phyloP scores from a whole-genome alignment of 2,329 filamentous ascomycete genomes.

The Stemphylium vesicarium region DNA sequence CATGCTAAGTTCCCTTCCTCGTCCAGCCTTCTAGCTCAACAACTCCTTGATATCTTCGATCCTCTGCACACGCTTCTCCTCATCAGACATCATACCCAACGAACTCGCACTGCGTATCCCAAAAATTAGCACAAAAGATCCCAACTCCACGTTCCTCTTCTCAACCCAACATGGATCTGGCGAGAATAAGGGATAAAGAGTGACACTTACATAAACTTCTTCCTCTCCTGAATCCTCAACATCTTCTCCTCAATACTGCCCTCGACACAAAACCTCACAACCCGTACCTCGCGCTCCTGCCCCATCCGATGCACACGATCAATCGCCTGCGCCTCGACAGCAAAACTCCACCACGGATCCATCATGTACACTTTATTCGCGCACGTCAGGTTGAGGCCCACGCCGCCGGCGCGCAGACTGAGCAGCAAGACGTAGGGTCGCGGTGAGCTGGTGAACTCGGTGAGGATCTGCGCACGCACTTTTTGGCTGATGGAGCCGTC shows the following conservation, averaged over 20 bases:
- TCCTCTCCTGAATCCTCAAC: slow-evolving; percentile 89
- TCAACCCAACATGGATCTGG: no score
- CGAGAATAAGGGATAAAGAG: no score
- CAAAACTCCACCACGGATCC: slow-evolving; percentile 99
- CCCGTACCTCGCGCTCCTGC: slow-evolving; percentile 82
- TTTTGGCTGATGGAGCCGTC: slow-evolving; percentile 92
- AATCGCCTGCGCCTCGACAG: slow-evolving; percentile 94
- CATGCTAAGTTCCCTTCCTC: no score
- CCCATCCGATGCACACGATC: slow-evolving; percentile 98
- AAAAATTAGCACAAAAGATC: slow-evolving; percentile 27
- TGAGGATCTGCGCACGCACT: slow-evolving; percentile 76
- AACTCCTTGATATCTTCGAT: slow-evolving; percentile 95
- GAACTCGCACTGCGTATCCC: slow-evolving; percentile 78
- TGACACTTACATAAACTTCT: slow-evolving; percentile 85
- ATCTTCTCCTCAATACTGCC: slow-evolving; percentile 95
- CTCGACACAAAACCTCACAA: slow-evolving; percentile 87
- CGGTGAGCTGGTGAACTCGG: slow-evolving; percentile 65
- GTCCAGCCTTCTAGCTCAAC: slow-evolving; percentile 60
- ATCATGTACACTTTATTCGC: slow-evolving; percentile 96
- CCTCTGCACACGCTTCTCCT: slow-evolving; percentile 86
- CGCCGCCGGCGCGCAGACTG: slow-evolving; percentile 86
- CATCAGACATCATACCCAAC: slow-evolving; percentile 91
- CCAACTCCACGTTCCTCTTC: no score
- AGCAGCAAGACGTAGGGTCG: slow-evolving; percentile 79
- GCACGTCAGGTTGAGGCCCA: slow-evolving; percentile 89